phyloP scores from a whole-genome alignment of 305 asterid species.

The Fraxinus platypoda region DNA sequence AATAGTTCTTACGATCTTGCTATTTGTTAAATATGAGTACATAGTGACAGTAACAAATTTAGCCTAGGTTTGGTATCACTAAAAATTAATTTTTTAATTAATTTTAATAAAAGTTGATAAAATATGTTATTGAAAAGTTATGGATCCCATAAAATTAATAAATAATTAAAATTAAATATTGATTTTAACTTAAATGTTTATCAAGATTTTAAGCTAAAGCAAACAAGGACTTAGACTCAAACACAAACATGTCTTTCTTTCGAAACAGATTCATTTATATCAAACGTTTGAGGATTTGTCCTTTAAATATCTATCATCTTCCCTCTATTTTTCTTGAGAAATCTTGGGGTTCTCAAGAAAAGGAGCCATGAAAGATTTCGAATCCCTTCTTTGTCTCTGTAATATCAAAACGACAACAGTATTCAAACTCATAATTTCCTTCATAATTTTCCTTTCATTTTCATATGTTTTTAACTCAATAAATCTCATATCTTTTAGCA shows the following conservation, averaged over 20 bases:
- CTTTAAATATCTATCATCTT: neutral
- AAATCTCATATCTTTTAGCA: neutral
- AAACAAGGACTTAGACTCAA: too few relatives aligned
- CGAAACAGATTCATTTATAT: neutral
- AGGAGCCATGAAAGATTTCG: neutral
- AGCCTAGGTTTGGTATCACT: too few relatives aligned
- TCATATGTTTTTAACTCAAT: constrained; percentile 14
- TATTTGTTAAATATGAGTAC: too few relatives aligned
- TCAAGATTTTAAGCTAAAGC: too few relatives aligned
- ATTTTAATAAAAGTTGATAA: too few relatives aligned
- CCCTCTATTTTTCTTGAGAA: neutral
- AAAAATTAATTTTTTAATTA: too few relatives aligned
- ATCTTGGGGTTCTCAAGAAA: neutral
- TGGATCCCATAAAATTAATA: too few relatives aligned
- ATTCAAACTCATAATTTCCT: constrained; percentile 6
- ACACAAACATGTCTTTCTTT: neutral
- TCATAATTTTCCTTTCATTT: constrained; percentile 19
- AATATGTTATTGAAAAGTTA: too few relatives aligned
- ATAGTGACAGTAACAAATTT: too few relatives aligned
- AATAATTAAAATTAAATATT: too few relatives aligned
- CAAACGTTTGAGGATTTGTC: neutral
- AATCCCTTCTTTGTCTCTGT: neutral
- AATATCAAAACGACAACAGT: neutral
- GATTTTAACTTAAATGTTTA: too few relatives aligned
- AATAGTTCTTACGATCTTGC: too few relatives aligned